Conservation (phyloP, 2,329 filamentous ascomycete species). For the Lecanoromycetidae sp. region DNA sequence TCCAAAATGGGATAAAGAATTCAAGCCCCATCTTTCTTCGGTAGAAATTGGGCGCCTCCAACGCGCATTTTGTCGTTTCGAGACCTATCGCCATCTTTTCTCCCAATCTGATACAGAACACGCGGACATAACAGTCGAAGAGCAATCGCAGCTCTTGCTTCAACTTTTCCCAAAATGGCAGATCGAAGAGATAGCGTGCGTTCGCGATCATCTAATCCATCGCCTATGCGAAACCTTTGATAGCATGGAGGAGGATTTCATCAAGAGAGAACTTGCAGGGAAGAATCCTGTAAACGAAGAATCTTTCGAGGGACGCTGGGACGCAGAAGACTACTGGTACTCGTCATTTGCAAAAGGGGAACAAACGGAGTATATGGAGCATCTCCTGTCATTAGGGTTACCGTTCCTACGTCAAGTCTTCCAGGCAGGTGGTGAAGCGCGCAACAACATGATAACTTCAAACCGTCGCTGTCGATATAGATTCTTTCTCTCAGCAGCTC, state of each 20-base stretch:
- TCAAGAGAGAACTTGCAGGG: too few relatives aligned
- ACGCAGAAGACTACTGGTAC: not conserved
- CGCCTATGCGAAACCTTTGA: slow-evolving; percentile 3
- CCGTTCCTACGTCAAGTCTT: not conserved
- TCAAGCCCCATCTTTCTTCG: not conserved
- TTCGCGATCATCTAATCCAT: slow-evolving; percentile 4
- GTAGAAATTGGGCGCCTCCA: not conserved
- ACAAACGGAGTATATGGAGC: not conserved
- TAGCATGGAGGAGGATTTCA: not conserved
- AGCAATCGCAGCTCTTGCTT: not conserved
- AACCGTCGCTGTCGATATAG: not conserved
- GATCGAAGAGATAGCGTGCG: slow-evolving; percentile 3
- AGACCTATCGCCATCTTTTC: slow-evolving; percentile 2
- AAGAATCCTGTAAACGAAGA: too few relatives aligned
- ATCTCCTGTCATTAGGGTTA: slow-evolving; percentile 2
- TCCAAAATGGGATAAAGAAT: not conserved
- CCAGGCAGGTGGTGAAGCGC: not conserved
- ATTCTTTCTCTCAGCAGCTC: not conserved
- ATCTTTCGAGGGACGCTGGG: too few relatives aligned
- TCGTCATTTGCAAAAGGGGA: not conserved
- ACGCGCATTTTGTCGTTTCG: slow-evolving; percentile 10
- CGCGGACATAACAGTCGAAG: not conserved
- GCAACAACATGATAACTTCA: not conserved
- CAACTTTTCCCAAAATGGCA: not conserved
- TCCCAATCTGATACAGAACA: not conserved